Base-by-base conservation (phyloP, 2,329 filamentous ascomycete species). In the Cytospora leucostoma region DNA sequence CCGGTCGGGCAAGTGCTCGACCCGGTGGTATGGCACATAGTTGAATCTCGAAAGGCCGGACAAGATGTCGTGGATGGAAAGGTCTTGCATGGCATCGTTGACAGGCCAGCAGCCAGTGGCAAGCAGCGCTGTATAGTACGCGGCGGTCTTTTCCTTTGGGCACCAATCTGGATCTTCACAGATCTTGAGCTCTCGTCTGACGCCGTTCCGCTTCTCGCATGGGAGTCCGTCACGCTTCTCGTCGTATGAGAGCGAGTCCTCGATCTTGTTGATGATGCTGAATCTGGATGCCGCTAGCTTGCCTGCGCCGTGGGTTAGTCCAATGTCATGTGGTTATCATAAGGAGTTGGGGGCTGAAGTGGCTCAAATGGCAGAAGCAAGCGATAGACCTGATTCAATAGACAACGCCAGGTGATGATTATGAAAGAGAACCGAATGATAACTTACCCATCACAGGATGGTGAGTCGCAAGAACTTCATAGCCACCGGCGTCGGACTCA, bases 361-460 rank as follows among this genome's bases (percentile, higher is more conserved):
- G 37, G 3, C 15, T 38, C 10, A 13, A 12, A 13, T 38, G n/a
- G n/a, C 15, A 12, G 37, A 38, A 38, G 37, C 3, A 38, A 38
- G 37, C 3, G 3, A 13, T 10, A 38, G 37, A 38, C 37, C 4
- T 38, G 37, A 38, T 38, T 7, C 37, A 38, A 38, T 10, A 38
- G 37, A 38, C 10, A 3, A 12, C 37, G 15, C 37, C 17, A 27
- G n/a, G 27, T 12, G 12, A 27, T n/a, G 1, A 5, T 12, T 44
- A 12, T 5, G 11, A 7, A 7, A 5, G 17, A 32, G 19, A 44
- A n/a, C 8, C 11, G 7, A 33, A 7, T 7, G 12, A n/a, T 17
- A 44, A 44, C 57, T 3, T 15, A 53, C 57, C 57, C 40, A 59
- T 34, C 21, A 59, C 8, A 19, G 35, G 57, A n/a, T 59, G 57